Evolutionary conservation across 345 rosid genomes (phyloP), one percentile per base, ranked within the genome.

Genomic region (Trapa bicornis): DNA sequence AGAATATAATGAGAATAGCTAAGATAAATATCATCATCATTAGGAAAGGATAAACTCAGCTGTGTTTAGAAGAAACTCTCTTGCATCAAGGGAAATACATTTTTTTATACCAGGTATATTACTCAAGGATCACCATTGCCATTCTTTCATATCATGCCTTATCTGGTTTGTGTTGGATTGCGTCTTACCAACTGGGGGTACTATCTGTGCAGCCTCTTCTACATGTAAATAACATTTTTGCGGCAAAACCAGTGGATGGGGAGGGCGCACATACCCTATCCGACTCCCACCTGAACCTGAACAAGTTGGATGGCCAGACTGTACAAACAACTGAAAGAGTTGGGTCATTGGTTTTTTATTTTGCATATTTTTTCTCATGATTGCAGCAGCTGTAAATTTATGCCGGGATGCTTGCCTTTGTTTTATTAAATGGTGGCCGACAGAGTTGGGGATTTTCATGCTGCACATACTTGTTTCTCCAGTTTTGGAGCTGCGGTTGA

Each of bases 161-260:
- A 15, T 22, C 17, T 16, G 29, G 37, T 7, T 22, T 41, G 35
- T 65, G 52, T 37, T 22, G 52, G 10, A 7, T 2, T 45, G 11
- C 13, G 48, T 11, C 48, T 45, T 45, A 22, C 29, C 29, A 22
- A 22, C 29, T 22, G 29, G 29, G 29, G 29, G 52, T 43, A 53
- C 3, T 12, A 39, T 39, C 9, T 2, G 37, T 64, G 48, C 29
- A 39, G 67, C 67, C 67, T 22, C 67, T 64, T 42, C 67, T 52
- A 42, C 43, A 14, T 65, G 67, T 65, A 65, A n/a, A 65, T 65
- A 65, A 8, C 67, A 7, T 43, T 45, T 65, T 65, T 65, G 67
- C 67, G 67, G 67, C 52, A 41, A 41, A 13, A 38, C 37, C 67
- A 50, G 67, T 41, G 67, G 67, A 39, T 38, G 67, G 52, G 29